Evolutionary conservation across 768 basidiomycete species (phyloP).

Genomic region (Pholiota conissans): DNA sequence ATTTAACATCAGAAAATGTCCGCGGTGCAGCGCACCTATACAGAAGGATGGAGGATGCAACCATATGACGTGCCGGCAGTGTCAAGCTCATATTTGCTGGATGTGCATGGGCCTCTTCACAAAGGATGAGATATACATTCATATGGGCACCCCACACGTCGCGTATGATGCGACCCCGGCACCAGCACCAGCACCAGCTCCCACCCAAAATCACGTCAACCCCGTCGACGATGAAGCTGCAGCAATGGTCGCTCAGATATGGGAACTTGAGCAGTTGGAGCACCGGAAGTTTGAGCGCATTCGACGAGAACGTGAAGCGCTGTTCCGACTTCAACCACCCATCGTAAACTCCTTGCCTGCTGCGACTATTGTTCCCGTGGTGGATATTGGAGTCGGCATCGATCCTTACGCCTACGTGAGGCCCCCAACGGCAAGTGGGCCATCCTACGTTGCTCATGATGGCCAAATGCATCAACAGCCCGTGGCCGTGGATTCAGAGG

Average conservation of each 20-base stretch:
- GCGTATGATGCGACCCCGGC: conserved; percentile 14
- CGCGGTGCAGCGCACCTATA: conserved; percentile 42
- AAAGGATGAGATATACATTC: conserved; percentile 21
- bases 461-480: no score
- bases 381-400: no score
- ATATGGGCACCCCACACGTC: conserved; percentile 17
- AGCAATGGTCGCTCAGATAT: conserved; percentile 10
- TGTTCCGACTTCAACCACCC: no score
- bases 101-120: conserved; percentile 46
- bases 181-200: conserved; percentile 3
- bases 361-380: no score
- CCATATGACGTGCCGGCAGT: conserved; percentile 50
- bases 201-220: not conserved
- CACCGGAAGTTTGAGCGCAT: no score
- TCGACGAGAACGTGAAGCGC: no score
- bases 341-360: no score
- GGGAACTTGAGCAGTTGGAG: conserved; percentile 11
- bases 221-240: not conserved
- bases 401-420: no score
- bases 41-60: conserved; percentile 57
- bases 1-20: conserved; percentile 46
- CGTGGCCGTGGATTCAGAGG: no score
- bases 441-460: no score
- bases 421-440: no score
- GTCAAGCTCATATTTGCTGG: conserved; percentile 58